Evolutionary conservation across 495 filamentous ascomycete species (phyloP).

Genomic region (Pyrenula aspistea): DNA sequence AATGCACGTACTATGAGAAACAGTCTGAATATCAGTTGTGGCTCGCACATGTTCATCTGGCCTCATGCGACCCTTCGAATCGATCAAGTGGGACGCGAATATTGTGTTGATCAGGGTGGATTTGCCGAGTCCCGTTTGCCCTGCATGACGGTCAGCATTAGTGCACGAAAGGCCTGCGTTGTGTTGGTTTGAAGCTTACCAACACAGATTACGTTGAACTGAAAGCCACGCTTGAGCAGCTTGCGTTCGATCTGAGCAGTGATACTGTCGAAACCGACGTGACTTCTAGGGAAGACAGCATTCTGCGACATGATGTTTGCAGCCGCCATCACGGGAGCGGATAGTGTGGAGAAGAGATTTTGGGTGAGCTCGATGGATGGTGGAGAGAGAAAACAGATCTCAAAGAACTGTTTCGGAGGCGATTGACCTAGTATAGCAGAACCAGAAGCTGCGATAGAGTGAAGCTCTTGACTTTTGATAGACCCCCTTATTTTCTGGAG

Average conservation of each 20-base stretch:
- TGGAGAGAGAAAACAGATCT: slow-evolving; percentile 8
- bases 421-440: background rate
- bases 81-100: slow-evolving; percentile 98
- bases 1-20: slow-evolving; percentile 63
- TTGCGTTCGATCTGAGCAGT: slow-evolving; percentile 97
- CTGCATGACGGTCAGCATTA: slow-evolving; percentile 30
- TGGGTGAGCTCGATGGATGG: background rate
- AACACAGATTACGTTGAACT: slow-evolving; percentile 99
- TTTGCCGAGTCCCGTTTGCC: slow-evolving; percentile 97
- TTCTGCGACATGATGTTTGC: slow-evolving; percentile 33
- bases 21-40: slow-evolving; percentile 95
- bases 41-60: slow-evolving; percentile 87
- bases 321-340: slow-evolving; percentile 19
- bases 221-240: slow-evolving; percentile 98
- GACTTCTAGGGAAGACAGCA: slow-evolving; percentile 81
- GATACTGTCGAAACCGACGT: slow-evolving; percentile 99
- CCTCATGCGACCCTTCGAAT: slow-evolving; percentile 87
- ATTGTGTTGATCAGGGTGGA: slow-evolving; percentile 99
- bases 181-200: slow-evolving; percentile 46
- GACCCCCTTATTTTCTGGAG: slow-evolving; percentile 3
- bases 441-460: background rate
- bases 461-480: slow-evolving; percentile 8
- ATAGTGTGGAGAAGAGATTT: slow-evolving; percentile 1
- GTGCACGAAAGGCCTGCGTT: slow-evolving; percentile 4
- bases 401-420: background rate